Evolutionary conservation across 23 red algal genomes (phyloP).

Genomic region (Gracilaria gracilis): DNA sequence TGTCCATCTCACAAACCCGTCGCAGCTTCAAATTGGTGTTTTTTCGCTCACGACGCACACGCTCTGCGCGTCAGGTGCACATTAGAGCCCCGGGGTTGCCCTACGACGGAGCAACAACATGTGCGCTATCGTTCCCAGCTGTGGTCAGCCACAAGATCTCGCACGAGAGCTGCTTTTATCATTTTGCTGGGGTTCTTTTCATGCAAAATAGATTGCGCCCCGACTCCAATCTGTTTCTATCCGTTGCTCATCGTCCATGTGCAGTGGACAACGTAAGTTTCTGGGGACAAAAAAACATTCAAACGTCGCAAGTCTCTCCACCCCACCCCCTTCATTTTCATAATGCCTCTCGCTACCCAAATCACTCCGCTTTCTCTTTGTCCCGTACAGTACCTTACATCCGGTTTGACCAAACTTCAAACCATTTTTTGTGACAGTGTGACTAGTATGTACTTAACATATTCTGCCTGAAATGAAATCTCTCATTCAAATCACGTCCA

Average conservation of each 20-base stretch:
- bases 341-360: background rate
- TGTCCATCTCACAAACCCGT: background rate
- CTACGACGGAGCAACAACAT: conserved; percentile 3
- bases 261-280: conserved; percentile 10
- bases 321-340: background rate
- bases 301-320: background rate
- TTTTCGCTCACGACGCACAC: background rate
- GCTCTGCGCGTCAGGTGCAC: background rate
- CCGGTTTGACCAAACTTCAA: background rate
- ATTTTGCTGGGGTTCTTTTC: too few species aligned
- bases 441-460: background rate
- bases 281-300: background rate
- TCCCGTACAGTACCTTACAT: background rate
- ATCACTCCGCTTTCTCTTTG: background rate
- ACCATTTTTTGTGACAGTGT: background rate
- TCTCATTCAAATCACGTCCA: conserved; percentile 4
- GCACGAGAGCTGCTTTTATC: background rate
- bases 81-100: background rate
- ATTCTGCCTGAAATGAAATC: background rate
- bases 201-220: background rate
- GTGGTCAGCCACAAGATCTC: conserved; percentile 11
- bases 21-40: background rate
- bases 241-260: background rate
- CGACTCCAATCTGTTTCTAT: background rate
- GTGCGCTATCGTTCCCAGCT: background rate